phyloP scores from a whole-genome alignment of 345 rosid species.

The Dipteronia dyeriana region DNA sequence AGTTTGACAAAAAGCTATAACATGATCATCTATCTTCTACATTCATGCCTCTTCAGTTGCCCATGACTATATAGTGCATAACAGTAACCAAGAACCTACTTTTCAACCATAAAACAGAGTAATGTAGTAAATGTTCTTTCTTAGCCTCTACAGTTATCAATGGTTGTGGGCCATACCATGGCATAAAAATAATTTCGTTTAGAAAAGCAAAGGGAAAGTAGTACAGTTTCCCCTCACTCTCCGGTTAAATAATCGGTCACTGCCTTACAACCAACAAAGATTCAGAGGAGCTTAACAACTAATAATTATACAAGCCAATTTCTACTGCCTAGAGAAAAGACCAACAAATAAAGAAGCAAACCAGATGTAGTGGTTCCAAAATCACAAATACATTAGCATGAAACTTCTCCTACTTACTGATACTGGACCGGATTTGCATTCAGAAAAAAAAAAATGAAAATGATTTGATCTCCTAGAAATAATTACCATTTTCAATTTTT shows the following conservation, averaged over 20 bases:
- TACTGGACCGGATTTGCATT: background rate
- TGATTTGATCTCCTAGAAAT: background rate
- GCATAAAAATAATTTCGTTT: background rate
- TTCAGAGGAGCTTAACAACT: background rate
- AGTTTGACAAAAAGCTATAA: background rate
- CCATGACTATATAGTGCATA: background rate
- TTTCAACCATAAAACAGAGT: background rate
- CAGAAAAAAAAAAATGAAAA: background rate
- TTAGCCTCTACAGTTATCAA: background rate
- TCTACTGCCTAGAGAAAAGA: background rate
- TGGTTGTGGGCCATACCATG: background rate
- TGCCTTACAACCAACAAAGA: background rate
- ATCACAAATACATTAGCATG: background rate
- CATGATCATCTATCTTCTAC: background rate
- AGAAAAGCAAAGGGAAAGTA: background rate
- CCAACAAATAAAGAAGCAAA: background rate
- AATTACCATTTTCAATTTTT: background rate
- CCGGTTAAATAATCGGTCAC: background rate
- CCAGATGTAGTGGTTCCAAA: background rate
- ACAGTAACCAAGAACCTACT: background rate
- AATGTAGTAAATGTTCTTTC: background rate
- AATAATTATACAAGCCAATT: background rate
- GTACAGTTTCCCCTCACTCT: background rate
- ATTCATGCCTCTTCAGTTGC: background rate
- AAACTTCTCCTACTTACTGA: background rate